Evolutionary conservation across 2,329 filamentous ascomycete genomes (phyloP), one percentile per base, ranked within the genome.

Genomic region (Dothidotthia symphoricarpi): DNA sequence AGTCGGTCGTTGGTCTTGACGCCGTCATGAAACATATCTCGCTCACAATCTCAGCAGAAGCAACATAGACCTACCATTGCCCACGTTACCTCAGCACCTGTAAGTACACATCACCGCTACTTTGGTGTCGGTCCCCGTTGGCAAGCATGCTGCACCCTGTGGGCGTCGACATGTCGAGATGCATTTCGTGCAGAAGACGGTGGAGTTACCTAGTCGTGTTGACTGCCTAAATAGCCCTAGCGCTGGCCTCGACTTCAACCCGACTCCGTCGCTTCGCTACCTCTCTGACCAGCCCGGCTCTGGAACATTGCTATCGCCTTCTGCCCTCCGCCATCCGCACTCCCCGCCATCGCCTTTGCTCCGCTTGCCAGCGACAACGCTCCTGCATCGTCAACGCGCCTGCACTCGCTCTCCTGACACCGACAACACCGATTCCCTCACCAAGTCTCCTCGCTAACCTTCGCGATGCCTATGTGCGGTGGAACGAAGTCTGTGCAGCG

Each of bases 401-500:
- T 49, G 49, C 61, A 41, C 43, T 45, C 38, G 43, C 40, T 39
- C 34, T 57, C 58, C 49, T 39, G 41, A 38, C 42, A 31, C 50
- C 55, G 38, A 52, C 54, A 36, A 37, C 37, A 54, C 16, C 56
- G 36, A 53, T 47, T 45, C 50, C 28, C 49, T 47, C 55, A 43
- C 55, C 50, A 43, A 44, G 36, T 26, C 38, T 29, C 43, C 40
- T 36, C 46, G 36, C 13, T 39, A 31, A 28, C 43, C 44, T 36
- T 55, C 55, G 57, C 53, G 36, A 67, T 75, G 72, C 69, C 69
- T 54, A 63, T 74, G 59, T 75, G 72, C 55, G 72, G 73, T 62
- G 72, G 71, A 53, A 69, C 68, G 43, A 75, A 94, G 75, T 89
- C 87, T 39, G 88, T 91, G 59, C 87, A 94, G 80, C 87, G 89